Percentiles rank a stretch among this genome's conserved stretches.
phyloP scores from a whole-genome alignment of 495 filamentous ascomycete species.

The Articulospora tetracladia region DNA sequence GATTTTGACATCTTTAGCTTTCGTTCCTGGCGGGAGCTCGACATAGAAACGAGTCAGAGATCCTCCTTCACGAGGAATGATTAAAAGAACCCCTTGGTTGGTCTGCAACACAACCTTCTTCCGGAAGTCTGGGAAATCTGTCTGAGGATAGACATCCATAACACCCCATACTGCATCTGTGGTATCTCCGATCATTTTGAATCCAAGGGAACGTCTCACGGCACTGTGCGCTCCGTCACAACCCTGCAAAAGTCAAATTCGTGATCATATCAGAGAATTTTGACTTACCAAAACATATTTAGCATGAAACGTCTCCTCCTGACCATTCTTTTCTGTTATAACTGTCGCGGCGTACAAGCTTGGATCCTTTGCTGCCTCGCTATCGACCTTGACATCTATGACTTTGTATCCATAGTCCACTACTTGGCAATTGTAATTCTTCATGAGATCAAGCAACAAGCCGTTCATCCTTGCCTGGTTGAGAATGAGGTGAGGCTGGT shows the following conservation, averaged over 20 bases:
- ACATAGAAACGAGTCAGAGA: conserved; percentile 59
- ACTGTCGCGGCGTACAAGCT: conserved; percentile 52
- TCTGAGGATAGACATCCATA: conserved; percentile 73
- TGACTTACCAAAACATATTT: conserved; percentile 65
- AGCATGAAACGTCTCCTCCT: conserved; percentile 49
- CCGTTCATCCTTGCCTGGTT: conserved; percentile 72
- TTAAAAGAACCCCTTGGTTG: conserved; percentile 47
- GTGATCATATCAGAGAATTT: background rate
- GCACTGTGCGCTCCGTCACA: conserved; percentile 77
- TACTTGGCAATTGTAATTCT: conserved; percentile 36
- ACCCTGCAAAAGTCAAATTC: conserved; percentile 38
- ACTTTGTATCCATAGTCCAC: conserved; percentile 64
- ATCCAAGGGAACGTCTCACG: conserved; percentile 63
- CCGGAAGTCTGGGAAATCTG: conserved; percentile 72
- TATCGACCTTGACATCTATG: conserved; percentile 48
- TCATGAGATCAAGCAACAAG: conserved; percentile 52
- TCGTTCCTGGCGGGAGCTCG: conserved; percentile 40
- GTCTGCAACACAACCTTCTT: conserved; percentile 56
- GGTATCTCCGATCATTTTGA: conserved; percentile 70
- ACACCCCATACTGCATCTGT: conserved; percentile 78
- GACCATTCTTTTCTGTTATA: conserved; percentile 46
- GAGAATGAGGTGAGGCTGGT: conserved; percentile 70
- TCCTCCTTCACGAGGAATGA: conserved; percentile 66
- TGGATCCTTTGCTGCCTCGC: conserved; percentile 31
- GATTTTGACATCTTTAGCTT: conserved; percentile 39